Conservation (phyloP, 176 grass and related monocot genomes). For the Sorghum bicolor region DNA sequence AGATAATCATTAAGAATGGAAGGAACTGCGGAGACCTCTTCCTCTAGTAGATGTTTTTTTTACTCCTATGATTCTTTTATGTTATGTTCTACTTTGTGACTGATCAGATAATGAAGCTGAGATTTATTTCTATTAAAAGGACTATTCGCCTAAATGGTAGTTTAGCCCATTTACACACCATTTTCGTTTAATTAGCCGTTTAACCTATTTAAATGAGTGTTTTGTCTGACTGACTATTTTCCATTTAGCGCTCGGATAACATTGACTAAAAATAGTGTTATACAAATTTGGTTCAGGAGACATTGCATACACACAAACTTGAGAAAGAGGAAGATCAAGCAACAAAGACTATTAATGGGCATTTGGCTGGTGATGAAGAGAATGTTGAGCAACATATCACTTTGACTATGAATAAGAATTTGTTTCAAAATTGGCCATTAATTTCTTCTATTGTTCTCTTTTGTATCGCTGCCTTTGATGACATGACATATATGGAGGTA, state of each 20-base stretch:
- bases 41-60: neutral
- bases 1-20: neutral
- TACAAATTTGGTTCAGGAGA: constrained; percentile 48
- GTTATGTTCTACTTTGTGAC: neutral
- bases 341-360: constrained; percentile 20
- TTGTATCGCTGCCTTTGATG: constrained; percentile 67
- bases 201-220: no score
- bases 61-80: neutral
- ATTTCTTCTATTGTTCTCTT: constrained; percentile 70
- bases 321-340: neutral
- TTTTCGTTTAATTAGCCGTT: no score
- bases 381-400: neutral
- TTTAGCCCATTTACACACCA: neutral
- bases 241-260: neutral
- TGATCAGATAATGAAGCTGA: neutral
- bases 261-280: neutral
- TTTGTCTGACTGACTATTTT: neutral
- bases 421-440: constrained; percentile 74
- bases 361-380: neutral
- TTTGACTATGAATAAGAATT: constrained; percentile 21
- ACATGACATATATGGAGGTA: constrained; percentile 83
- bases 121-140: neutral
- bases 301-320: constrained; percentile 57
- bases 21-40: neutral
- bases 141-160: neutral